Percentiles rank a stretch among this genome's conserved stretches.
Evolutionary conservation across 805 yeast species (phyloP).

Genomic region (Candida gorgasii): DNA sequence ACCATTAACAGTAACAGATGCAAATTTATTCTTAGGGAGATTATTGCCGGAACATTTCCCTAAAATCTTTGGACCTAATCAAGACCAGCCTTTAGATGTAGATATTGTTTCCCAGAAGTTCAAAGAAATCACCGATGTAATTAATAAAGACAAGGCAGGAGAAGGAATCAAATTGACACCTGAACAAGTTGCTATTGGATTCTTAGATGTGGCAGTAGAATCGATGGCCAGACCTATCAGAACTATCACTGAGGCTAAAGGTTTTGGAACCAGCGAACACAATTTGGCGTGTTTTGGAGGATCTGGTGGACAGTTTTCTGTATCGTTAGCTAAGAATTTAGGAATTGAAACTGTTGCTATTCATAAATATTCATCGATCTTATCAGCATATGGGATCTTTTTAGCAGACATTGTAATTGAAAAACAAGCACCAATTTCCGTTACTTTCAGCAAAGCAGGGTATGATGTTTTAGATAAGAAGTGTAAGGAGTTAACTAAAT

Average conservation of each 20-base stretch:
- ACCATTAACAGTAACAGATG: constrained; percentile 42
- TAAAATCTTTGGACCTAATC: constrained; percentile 39
- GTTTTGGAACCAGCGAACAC: constrained; percentile 30
- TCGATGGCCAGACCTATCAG: constrained; percentile 37
- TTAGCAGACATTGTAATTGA: constrained; percentile 37
- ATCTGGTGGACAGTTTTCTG: constrained; percentile 38
- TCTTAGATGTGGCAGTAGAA: constrained; percentile 35
- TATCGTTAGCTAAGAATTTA: constrained; percentile 29
- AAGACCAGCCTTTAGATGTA: constrained; percentile 32
- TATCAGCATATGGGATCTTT: constrained; percentile 36
- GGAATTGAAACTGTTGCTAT: constrained; percentile 30
- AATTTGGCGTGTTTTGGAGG: constrained; percentile 38
- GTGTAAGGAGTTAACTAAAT: constrained; percentile 43
- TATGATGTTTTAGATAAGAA: constrained; percentile 44
- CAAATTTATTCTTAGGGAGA: constrained; percentile 36
- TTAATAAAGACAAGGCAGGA: constrained; percentile 37
- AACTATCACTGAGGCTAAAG: constrained; percentile 38
- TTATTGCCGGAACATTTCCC: constrained; percentile 39
- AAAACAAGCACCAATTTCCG: constrained; percentile 37
- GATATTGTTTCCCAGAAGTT: constrained; percentile 52
- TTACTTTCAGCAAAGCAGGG: constrained; percentile 20
- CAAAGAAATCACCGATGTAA: constrained; percentile 44
- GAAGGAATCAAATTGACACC: constrained; percentile 23
- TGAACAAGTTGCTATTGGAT: constrained; percentile 35
- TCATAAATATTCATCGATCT: constrained; percentile 34